Conservation (phyloP, 768 basidiomycete species). For the Lepiota subincarnata region DNA sequence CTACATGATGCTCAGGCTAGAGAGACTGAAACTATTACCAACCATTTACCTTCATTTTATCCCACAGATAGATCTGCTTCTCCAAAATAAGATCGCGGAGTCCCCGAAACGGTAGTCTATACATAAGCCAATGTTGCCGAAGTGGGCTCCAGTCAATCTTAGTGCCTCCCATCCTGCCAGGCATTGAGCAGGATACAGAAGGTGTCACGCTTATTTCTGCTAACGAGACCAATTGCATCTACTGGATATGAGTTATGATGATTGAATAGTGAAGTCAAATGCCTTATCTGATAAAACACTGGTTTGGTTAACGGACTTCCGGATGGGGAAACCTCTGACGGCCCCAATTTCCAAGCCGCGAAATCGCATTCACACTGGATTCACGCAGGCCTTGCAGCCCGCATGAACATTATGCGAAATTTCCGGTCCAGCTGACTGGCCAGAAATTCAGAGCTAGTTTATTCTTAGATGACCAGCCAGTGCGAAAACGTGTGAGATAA, state of each 20-base stretch:
- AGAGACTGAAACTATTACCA: slow-evolving; percentile 10
- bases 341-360: no score
- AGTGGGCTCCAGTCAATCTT: background rate
- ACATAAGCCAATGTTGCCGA: background rate
- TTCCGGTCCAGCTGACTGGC: background rate
- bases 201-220: no score
- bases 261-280: slow-evolving; percentile 1
- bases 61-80: slow-evolving; percentile 10
- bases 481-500: background rate
- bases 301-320: slow-evolving; percentile 1
- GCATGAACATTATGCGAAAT: background rate
- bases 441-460: background rate
- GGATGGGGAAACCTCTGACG: background rate
- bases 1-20: slow-evolving; percentile 4
- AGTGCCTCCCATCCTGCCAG: no score
- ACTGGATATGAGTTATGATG: background rate
- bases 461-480: slow-evolving; percentile 1
- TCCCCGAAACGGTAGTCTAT: background rate
- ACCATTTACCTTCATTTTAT: background rate
- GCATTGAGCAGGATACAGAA: no score
- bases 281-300: slow-evolving; percentile 19
- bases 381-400: background rate
- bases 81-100: slow-evolving; percentile 5
- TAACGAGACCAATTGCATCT: no score
- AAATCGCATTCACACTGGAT: background rate